phyloP scores from a whole-genome alignment of 169 alveolate species.

The Perkinsus marinus region DNA sequence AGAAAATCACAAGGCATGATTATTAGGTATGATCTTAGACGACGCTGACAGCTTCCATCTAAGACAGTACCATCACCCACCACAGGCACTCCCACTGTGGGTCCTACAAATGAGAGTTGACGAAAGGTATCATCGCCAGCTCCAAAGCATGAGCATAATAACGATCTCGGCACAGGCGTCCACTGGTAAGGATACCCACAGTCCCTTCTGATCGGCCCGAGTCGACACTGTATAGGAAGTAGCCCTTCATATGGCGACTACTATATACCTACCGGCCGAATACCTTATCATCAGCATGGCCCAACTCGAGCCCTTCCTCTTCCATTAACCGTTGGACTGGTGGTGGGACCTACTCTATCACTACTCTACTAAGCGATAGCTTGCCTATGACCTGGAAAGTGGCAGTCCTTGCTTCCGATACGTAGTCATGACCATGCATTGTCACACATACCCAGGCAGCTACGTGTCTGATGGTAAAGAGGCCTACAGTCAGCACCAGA shows the following conservation, averaged over 20 bases:
- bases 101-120: neutral
- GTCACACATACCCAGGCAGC: neutral
- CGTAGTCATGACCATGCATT: neutral
- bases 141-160: neutral
- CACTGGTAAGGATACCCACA: neutral
- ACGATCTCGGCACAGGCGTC: neutral
- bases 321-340: neutral
- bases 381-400: neutral
- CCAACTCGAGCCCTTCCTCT: neutral
- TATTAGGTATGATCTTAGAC: neutral
- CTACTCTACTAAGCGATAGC: neutral
- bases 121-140: neutral
- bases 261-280: neutral
- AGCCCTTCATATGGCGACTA: no score
- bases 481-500: neutral
- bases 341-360: neutral
- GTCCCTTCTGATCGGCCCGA: neutral
- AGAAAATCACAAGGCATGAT: neutral
- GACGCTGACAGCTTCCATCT: neutral
- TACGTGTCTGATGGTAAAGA: neutral
- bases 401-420: neutral
- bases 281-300: neutral
- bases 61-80: neutral
- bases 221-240: neutral
- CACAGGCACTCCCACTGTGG: neutral